Conservation (phyloP, 1,284 basidiomycete genomes). For the Trametes hirsuta region DNA sequence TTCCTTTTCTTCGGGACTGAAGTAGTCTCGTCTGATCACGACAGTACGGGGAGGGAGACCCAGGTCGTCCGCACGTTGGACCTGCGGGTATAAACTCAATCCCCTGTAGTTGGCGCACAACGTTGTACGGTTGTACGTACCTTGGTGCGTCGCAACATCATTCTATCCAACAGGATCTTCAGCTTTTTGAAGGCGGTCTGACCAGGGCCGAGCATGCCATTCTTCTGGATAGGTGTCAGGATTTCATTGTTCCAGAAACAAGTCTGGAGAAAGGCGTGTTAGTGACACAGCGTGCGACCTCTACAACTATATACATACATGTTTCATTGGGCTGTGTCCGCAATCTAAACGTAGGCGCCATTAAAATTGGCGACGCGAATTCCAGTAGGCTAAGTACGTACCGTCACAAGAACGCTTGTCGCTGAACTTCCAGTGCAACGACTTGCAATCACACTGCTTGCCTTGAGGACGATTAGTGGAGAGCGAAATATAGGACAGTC, state of each 20-base stretch:
- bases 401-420: constrained; percentile 87
- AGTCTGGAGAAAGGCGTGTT: constrained; percentile 47
- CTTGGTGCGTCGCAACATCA: constrained; percentile 95
- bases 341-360: constrained; percentile 56
- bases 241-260: constrained; percentile 95
- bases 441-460: constrained; percentile 86
- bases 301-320: constrained; percentile 51
- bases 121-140: constrained; percentile 36
- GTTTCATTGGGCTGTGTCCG: constrained; percentile 93
- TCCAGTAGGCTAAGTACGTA: constrained; percentile 35
- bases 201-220: constrained; percentile 77
- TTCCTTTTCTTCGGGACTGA: constrained; percentile 97
- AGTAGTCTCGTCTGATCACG: constrained; percentile 88
- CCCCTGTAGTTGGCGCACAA: neutral
- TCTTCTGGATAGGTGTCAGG: constrained; percentile 90
- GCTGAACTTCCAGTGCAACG: constrained; percentile 88
- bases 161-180: constrained; percentile 85
- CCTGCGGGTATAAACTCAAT: constrained; percentile 40
- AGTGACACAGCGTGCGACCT: neutral
- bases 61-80: constrained; percentile 96
- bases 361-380: neutral
- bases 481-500: neutral
- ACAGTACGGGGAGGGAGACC: constrained; percentile 96
- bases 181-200: constrained; percentile 88
- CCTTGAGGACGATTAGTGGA: constrained; percentile 44